Percentiles rank a stretch among this genome's conserved stretches.
Conservation (phyloP, 768 basidiomycete species). For the Trametes cinnabarina region DNA sequence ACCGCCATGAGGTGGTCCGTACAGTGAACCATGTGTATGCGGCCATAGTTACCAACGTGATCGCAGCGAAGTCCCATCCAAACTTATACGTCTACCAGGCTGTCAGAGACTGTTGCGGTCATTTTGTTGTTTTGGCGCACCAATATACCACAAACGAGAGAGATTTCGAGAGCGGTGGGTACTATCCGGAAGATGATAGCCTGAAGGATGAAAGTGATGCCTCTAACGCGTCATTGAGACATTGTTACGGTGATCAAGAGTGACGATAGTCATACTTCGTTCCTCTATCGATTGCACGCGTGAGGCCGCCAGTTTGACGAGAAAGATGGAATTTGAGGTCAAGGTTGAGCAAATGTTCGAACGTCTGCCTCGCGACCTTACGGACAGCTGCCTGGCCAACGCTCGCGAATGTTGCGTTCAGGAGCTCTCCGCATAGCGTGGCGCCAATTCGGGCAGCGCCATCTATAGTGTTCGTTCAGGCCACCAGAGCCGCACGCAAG, state of each 20-base stretch:
- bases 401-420: slow-evolving; percentile 95
- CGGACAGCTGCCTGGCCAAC: slow-evolving; percentile 94
- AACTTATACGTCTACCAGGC: slow-evolving; percentile 85
- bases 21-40: slow-evolving; percentile 98
- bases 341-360: slow-evolving; percentile 87
- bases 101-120: background rate
- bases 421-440: slow-evolving; percentile 83
- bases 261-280: slow-evolving; percentile 65
- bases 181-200: slow-evolving; percentile 93
- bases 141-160: slow-evolving; percentile 95
- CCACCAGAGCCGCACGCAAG: background rate
- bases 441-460: slow-evolving; percentile 88
- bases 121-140: slow-evolving; percentile 42
- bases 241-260: background rate
- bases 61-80: slow-evolving; percentile 94
- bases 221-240: slow-evolving; percentile 47
- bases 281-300: slow-evolving; percentile 94
- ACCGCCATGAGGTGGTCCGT: slow-evolving; percentile 95
- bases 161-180: slow-evolving; percentile 94
- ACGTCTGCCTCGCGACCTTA: slow-evolving; percentile 93
- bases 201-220: slow-evolving; percentile 92
- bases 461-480: slow-evolving; percentile 46
- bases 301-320: slow-evolving; percentile 93
- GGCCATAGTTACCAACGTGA: slow-evolving; percentile 80
- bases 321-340: slow-evolving; percentile 91